Conservation (phyloP, 2,329 filamentous ascomycete genomes). For the Fusarium sp. region DNA sequence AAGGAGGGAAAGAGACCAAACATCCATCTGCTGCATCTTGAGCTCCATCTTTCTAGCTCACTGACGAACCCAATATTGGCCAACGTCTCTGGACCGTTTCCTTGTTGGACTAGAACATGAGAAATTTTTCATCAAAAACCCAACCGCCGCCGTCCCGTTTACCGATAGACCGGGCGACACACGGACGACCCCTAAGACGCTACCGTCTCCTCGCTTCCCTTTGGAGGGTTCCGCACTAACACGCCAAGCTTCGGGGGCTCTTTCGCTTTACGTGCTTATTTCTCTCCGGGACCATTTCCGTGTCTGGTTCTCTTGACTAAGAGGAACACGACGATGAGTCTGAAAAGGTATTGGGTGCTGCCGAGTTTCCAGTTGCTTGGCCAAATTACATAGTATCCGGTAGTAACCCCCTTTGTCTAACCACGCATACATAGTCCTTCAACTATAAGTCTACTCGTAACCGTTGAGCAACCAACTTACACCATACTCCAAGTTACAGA, state of each 20-base stretch:
- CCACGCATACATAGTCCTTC: background rate
- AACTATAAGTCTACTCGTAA: background rate
- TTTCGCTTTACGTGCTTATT: slow-evolving; percentile 5
- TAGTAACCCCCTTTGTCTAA: background rate
- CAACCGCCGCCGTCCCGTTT: slow-evolving; percentile 1
- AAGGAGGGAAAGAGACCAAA: background rate
- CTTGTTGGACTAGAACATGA: background rate
- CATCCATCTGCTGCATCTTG: background rate
- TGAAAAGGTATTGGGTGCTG: background rate
- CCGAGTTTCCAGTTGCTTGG: background rate
- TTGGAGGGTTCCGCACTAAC: slow-evolving; percentile 1
- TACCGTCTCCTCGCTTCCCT: slow-evolving; percentile 12
- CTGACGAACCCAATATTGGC: background rate
- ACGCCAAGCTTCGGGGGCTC: background rate
- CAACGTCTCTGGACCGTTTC: background rate
- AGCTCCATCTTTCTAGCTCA: background rate
- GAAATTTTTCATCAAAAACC: slow-evolving; percentile 37
- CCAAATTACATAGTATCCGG: background rate
- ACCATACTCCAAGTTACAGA: background rate
- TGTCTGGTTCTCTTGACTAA: background rate
- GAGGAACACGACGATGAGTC: background rate
- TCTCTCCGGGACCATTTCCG: background rate
- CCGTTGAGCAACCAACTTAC: background rate
- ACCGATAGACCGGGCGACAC: slow-evolving; percentile 1
- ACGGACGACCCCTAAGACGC: slow-evolving; percentile 28